phyloP scores from a whole-genome alignment of 1,284 basidiomycete genomes.

The Neotropicomus parvogracilis region DNA sequence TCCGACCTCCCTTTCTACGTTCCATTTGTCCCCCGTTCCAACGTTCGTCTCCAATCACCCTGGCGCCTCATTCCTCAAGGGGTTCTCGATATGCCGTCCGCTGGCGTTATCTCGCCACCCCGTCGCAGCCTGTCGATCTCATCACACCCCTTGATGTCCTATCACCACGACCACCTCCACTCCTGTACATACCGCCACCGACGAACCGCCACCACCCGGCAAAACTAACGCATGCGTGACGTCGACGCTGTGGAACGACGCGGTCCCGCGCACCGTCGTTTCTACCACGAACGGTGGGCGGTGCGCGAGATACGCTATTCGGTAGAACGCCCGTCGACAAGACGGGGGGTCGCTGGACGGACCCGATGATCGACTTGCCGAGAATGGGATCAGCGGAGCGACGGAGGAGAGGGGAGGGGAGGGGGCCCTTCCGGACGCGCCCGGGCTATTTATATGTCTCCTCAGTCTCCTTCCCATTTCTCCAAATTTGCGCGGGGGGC shows the following conservation, averaged over 20 bases:
- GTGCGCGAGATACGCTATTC: background rate
- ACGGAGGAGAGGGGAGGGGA: too few species aligned
- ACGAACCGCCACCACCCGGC: background rate
- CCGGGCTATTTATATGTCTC: background rate
- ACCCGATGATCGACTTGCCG: constrained; percentile 12
- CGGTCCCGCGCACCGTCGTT: background rate
- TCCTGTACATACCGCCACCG: background rate
- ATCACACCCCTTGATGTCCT: constrained; percentile 8
- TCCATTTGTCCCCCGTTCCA: background rate
- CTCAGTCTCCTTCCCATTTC: background rate
- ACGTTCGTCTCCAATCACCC: background rate
- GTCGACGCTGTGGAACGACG: background rate
- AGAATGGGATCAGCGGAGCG: constrained; percentile 7
- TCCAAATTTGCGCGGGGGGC: too few species aligned
- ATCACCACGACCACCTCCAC: background rate
- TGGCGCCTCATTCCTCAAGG: background rate
- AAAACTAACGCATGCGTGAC: background rate
- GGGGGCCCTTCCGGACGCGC: background rate
- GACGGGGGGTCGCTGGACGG: too few species aligned
- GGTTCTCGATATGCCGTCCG: constrained; percentile 3
- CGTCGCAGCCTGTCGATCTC: background rate
- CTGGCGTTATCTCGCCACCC: constrained; percentile 5
- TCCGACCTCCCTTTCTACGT: background rate
- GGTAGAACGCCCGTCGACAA: background rate
- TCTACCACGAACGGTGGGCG: background rate